Percentiles rank a stretch among this genome's conserved stretches.
phyloP scores from a whole-genome alignment of 2,329 filamentous ascomycete species.

The Coccinonectria pachysandricola region DNA sequence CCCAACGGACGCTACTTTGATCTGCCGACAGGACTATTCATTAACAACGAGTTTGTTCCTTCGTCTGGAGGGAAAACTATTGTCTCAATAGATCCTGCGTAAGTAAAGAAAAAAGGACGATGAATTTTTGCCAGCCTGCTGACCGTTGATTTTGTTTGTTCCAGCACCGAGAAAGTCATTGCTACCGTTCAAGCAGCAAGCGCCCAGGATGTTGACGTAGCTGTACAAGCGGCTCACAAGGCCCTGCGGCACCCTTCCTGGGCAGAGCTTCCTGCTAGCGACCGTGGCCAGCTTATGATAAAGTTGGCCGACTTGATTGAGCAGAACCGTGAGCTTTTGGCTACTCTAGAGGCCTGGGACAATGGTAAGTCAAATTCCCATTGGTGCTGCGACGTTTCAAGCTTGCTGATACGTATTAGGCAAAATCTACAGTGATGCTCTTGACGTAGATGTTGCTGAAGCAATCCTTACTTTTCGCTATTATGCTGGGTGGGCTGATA shows the following conservation, averaged over 20 bases:
- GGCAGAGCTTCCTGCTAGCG: constrained; percentile 55
- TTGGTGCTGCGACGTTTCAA: background rate
- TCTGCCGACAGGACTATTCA: constrained; percentile 62
- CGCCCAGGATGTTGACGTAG: constrained; percentile 21
- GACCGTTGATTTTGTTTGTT: too few relatives aligned
- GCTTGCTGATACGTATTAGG: constrained; percentile 17
- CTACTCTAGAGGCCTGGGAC: constrained; percentile 66
- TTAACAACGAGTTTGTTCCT: constrained; percentile 66
- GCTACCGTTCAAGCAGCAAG: constrained; percentile 22
- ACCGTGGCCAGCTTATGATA: constrained; percentile 58
- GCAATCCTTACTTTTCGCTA: constrained; percentile 48
- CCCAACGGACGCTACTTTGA: constrained; percentile 56
- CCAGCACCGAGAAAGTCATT: constrained; percentile 23
- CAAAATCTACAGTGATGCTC: constrained; percentile 51
- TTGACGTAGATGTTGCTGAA: constrained; percentile 53
- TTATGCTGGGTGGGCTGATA: constrained; percentile 71
- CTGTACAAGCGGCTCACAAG: constrained; percentile 41
- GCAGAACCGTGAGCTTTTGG: constrained; percentile 41
- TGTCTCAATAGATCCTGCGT: constrained; percentile 46
- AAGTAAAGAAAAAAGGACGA: too few relatives aligned
- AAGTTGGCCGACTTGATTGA: constrained; percentile 64
- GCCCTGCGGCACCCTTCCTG: constrained; percentile 60
- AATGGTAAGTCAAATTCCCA: constrained; percentile 37
- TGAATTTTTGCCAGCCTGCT: too few relatives aligned
- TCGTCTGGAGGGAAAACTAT: constrained; percentile 46